A percentile compares a stretch with the other conserved stretches of the same genome.
Evolutionary conservation across 1,284 basidiomycete species (phyloP).

Genomic region (Phellopilus nigrolimitatus): DNA sequence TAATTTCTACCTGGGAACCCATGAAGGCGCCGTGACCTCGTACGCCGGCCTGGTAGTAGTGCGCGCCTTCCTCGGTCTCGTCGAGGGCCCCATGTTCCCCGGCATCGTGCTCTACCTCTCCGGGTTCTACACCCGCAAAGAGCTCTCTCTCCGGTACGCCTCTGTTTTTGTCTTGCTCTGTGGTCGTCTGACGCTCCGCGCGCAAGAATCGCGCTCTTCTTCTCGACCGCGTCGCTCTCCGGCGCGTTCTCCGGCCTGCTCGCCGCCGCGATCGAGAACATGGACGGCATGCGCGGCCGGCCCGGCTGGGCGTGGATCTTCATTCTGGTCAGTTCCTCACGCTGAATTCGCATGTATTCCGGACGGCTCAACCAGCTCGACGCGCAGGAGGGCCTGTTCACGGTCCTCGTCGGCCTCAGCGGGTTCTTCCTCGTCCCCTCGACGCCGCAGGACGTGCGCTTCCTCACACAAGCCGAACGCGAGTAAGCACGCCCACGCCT

Average conservation of each 20-base stretch:
- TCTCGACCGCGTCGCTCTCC: slow-evolving; percentile 53
- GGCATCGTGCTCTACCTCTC: slow-evolving; percentile 55
- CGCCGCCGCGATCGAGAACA: slow-evolving; percentile 50
- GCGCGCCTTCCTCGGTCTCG: slow-evolving; percentile 61
- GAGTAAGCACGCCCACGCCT: slow-evolving; percentile 33
- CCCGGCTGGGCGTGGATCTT: slow-evolving; percentile 65
- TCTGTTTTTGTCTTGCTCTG: slow-evolving; percentile 18
- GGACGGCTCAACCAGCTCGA: neutral
- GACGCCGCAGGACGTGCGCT: slow-evolving; percentile 39
- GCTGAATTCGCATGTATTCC: too few relatives aligned
- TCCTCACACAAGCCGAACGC: slow-evolving; percentile 40
- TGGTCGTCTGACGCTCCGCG: neutral
- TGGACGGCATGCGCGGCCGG: slow-evolving; percentile 43
- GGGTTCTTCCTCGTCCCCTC: slow-evolving; percentile 48
- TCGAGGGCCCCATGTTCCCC: slow-evolving; percentile 58
- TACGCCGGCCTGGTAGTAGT: slow-evolving; percentile 53
- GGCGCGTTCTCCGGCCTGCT: slow-evolving; percentile 64
- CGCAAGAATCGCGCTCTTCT: slow-evolving; percentile 49
- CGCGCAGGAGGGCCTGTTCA: slow-evolving; percentile 52
- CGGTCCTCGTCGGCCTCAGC: slow-evolving; percentile 40
- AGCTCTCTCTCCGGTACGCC: slow-evolving; percentile 48
- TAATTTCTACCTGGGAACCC: too few relatives aligned
- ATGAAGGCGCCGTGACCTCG: slow-evolving; percentile 45
- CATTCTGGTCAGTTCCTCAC: slow-evolving; percentile 45
- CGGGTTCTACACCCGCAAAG: slow-evolving; percentile 52